phyloP scores from a whole-genome alignment of 768 basidiomycete species.

The Tulasnella sp. region DNA sequence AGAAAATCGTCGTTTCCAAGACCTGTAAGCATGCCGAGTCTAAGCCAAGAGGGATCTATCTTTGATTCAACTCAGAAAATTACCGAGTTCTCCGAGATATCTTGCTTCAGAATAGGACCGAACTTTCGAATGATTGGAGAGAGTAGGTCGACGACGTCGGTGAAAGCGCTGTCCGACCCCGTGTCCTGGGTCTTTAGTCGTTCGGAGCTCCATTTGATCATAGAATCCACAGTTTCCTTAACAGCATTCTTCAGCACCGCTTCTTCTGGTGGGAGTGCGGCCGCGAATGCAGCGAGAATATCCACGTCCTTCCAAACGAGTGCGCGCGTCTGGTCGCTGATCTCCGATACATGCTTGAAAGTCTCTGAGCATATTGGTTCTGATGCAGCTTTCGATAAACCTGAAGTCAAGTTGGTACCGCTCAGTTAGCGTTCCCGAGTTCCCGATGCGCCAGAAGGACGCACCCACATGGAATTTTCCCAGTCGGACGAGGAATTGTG shows the following conservation, averaged over 20 bases:
- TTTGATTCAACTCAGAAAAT: not conserved
- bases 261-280: not conserved
- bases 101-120: not conserved
- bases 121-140: not conserved
- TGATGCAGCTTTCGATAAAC: not conserved
- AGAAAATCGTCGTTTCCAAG: not conserved
- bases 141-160: not conserved
- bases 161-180: not conserved
- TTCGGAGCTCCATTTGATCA: not conserved
- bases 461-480: constrained; percentile 37
- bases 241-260: not conserved
- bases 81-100: not conserved
- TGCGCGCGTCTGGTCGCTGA: not conserved
- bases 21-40: not conserved
- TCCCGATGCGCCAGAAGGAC: not conserved
- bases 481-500: constrained; percentile 42
- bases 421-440: not conserved
- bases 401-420: not conserved
- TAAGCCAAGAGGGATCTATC: not conserved
- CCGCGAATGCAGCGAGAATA: not conserved
- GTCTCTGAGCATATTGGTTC: not conserved
- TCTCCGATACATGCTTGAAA: not conserved
- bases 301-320: not conserved
- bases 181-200: not conserved
- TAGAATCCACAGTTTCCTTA: not conserved